phyloP scores from a whole-genome alignment of 306 rosid genomes.

The Biancaea sappan region DNA sequence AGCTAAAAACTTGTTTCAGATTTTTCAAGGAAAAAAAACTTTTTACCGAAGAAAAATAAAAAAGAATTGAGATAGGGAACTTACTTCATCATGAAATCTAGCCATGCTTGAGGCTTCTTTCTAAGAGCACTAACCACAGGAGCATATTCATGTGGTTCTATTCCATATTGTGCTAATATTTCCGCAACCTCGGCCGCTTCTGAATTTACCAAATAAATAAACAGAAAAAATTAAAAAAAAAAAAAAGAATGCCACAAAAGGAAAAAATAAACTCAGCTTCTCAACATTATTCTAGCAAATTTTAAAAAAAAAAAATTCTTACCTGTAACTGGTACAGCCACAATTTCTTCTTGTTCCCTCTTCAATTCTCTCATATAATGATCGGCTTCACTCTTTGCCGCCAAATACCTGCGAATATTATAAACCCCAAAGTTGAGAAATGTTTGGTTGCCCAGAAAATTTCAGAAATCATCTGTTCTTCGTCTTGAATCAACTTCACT shows the following conservation, averaged over 20 bases:
- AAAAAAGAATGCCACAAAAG: not conserved
- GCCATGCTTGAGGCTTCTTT: constrained; percentile 86
- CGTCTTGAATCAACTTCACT: not conserved
- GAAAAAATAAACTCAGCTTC: not conserved
- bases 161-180: constrained; percentile 71
- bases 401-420: constrained; percentile 61
- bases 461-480: not conserved
- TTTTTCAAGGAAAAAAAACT: not conserved
- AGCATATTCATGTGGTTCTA: constrained; percentile 74
- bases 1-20: no score
- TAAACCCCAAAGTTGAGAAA: not conserved
- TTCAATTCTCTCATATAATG: constrained; percentile 70
- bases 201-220: constrained; percentile 25
- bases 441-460: constrained; percentile 4
- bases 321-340: constrained; percentile 82
- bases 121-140: constrained; percentile 85
- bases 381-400: constrained; percentile 92
- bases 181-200: constrained; percentile 94
- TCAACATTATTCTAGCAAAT: not conserved
- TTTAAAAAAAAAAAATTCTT: not conserved
- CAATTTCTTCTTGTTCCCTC: constrained; percentile 86
- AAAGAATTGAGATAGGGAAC: not conserved
- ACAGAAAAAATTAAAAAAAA: not conserved
- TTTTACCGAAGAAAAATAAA: not conserved
- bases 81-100: constrained; percentile 99